These are phyloP conservation scores for Geotrichum ghanense DNA, from an alignment of 805 yeast species.

Conservation along the genomic window DNA sequence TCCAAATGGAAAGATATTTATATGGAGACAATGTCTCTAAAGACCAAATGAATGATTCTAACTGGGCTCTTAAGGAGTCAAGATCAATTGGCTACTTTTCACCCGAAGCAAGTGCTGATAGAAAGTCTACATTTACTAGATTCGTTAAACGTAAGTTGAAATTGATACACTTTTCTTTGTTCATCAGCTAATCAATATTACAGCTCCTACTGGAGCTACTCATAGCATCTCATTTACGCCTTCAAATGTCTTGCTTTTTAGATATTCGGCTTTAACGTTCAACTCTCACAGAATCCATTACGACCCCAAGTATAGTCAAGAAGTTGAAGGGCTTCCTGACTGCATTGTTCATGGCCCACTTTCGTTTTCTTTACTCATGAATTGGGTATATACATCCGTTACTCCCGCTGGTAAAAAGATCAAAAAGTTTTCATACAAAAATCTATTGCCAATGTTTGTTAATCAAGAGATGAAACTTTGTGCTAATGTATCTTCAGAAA, in stretches of 20 bases:
- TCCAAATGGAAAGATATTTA: slow-evolving; percentile 44
- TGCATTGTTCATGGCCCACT: slow-evolving; percentile 77
- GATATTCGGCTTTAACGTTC: slow-evolving; percentile 66
- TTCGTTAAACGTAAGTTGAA: slow-evolving; percentile 13
- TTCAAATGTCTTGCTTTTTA: slow-evolving; percentile 35
- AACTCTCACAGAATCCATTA: slow-evolving; percentile 82
- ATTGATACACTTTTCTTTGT: slow-evolving; percentile 6
- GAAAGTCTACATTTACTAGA: slow-evolving; percentile 13
- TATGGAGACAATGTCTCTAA: slow-evolving; percentile 15
- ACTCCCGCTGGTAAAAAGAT: slow-evolving; percentile 18
- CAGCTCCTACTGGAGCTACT: slow-evolving; percentile 7
- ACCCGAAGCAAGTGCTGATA: slow-evolving; percentile 15
- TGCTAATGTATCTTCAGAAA: slow-evolving; percentile 12
- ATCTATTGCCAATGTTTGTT: slow-evolving; percentile 38
- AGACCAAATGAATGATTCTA: slow-evolving; percentile 4
- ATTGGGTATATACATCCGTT: slow-evolving; percentile 32
- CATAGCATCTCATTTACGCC: slow-evolving; percentile 26
- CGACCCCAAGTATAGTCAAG: slow-evolving; percentile 41
- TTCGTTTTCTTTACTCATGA: slow-evolving; percentile 46
- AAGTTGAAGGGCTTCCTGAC: slow-evolving; percentile 47
- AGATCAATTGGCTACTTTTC: slow-evolving; percentile 55
- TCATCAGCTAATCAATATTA: neutral
- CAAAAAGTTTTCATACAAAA: slow-evolving; percentile 35
- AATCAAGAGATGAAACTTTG: slow-evolving; percentile 24
- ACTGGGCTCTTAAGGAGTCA: slow-evolving; percentile 35